A percentile compares a stretch with the other conserved stretches of the same genome.
These are phyloP conservation scores for Cyphellophora europaea DNA, from an alignment of 2,329 filamentous ascomycete species.

Conservation along the genomic window DNA sequence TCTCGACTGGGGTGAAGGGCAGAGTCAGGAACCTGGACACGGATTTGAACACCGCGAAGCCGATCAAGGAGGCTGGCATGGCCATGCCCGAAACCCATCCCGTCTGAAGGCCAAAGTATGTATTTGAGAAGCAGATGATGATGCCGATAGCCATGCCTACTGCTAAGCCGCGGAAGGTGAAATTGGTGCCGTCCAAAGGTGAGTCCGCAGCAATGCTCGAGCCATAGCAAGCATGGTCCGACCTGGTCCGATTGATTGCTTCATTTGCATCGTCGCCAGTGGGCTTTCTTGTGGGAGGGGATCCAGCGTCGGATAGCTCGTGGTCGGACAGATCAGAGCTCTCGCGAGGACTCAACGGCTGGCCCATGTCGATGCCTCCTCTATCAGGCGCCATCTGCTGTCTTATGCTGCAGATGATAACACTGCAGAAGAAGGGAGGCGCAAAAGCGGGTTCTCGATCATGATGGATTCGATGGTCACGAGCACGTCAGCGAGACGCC, in stretches of 20 bases:
- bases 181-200: constrained; percentile 51
- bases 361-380: constrained; percentile 2
- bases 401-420: too few relatives aligned
- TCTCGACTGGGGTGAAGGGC: constrained; percentile 90
- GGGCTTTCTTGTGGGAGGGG: constrained; percentile 1
- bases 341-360: background rate
- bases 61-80: constrained; percentile 90
- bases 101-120: constrained; percentile 96
- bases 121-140: constrained; percentile 92
- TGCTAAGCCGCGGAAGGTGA: constrained; percentile 71
- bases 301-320: constrained; percentile 7
- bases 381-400: constrained; percentile 16
- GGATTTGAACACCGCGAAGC: constrained; percentile 85
- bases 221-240: constrained; percentile 16
- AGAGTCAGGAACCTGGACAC: constrained; percentile 62
- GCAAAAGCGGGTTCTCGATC: too few relatives aligned
- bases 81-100: constrained; percentile 82
- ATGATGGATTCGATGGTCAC: too few relatives aligned
- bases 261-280: constrained; percentile 1
- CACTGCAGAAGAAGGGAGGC: too few relatives aligned
- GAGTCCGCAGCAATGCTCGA: constrained; percentile 11
- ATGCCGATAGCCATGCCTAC: constrained; percentile 78
- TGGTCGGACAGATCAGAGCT: constrained; percentile 6
- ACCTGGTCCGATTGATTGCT: constrained; percentile 6
- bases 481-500: too few relatives aligned